Percentiles rank a stretch among this genome's conserved stretches.
Evolutionary conservation across 306 rosid genomes (phyloP).

Genomic region (apple (Malus domestica)): ASM211411v1 NC_041791.1:21884001-21884500

Average conservation of each 20-base stretch:
- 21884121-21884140: slow-evolving; percentile 84
- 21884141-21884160: slow-evolving; percentile 94
- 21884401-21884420: slow-evolving; percentile 47
- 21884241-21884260: slow-evolving; percentile 97
- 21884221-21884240: slow-evolving; percentile 78
- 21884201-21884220: slow-evolving; percentile 50
- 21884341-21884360: slow-evolving; percentile 47
- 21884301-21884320: slow-evolving; percentile 37
- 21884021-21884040: slow-evolving; percentile 43
- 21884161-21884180: slow-evolving; percentile 47
- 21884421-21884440: slow-evolving; percentile 64
- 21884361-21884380: slow-evolving; percentile 78
- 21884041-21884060: slow-evolving; percentile 30
- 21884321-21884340: slow-evolving; percentile 29
- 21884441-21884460: slow-evolving; percentile 47
- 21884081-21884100: slow-evolving; percentile 36
- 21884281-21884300: slow-evolving; percentile 30
- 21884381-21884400: slow-evolving; percentile 64
- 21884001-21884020: slow-evolving; percentile 33
- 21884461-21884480: slow-evolving; percentile 64
- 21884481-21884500: slow-evolving; percentile 47
- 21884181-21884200: slow-evolving; percentile 35
- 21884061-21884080: slow-evolving; percentile 25
- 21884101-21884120: slow-evolving; percentile 57
- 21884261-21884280: slow-evolving; percentile 50